A percentile compares a stretch with the other conserved stretches of the same genome.
Conservation (phyloP, 768 basidiomycete species). For the Tricholoma hemisulphureum region DNA sequence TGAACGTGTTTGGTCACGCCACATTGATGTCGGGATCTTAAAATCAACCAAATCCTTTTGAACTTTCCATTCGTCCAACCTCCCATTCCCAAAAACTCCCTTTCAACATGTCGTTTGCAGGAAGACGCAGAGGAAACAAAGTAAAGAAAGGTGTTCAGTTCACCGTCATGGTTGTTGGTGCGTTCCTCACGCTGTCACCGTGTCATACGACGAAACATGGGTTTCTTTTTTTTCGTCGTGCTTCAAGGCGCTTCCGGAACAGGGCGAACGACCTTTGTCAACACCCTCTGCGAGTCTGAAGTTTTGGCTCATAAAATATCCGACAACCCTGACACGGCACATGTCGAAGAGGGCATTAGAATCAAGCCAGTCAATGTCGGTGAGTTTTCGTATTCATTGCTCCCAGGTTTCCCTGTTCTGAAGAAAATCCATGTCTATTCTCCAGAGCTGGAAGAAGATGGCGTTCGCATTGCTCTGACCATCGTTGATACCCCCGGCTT, state of each 20-base stretch:
- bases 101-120: slow-evolving; percentile 75
- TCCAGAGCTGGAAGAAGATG: slow-evolving; percentile 95
- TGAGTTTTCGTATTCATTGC: slow-evolving; percentile 36
- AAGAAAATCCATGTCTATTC: slow-evolving; percentile 5
- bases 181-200: slow-evolving; percentile 32
- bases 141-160: slow-evolving; percentile 99
- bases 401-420: not conserved
- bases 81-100: slow-evolving; percentile 7
- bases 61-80: not conserved
- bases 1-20: slow-evolving; percentile 23
- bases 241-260: slow-evolving; percentile 90
- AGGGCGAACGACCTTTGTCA: slow-evolving; percentile 97
- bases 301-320: slow-evolving; percentile 85
- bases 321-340: slow-evolving; percentile 83
- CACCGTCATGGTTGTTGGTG: slow-evolving; percentile 97
- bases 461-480: slow-evolving; percentile 95
- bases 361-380: slow-evolving; percentile 96
- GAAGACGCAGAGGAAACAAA: slow-evolving; percentile 87
- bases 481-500: slow-evolving; percentile 99
- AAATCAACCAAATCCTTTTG: slow-evolving; percentile 27
- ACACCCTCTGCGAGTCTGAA: slow-evolving; percentile 97
- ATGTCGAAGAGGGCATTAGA: slow-evolving; percentile 90
- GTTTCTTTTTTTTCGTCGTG: slow-evolving; percentile 19
- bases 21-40: slow-evolving; percentile 43
- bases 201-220: not conserved